Evolutionary conservation across 805 yeast genomes (phyloP), one percentile per base, ranked within the genome.

Genomic region (Yarrowia bubula): DNA sequence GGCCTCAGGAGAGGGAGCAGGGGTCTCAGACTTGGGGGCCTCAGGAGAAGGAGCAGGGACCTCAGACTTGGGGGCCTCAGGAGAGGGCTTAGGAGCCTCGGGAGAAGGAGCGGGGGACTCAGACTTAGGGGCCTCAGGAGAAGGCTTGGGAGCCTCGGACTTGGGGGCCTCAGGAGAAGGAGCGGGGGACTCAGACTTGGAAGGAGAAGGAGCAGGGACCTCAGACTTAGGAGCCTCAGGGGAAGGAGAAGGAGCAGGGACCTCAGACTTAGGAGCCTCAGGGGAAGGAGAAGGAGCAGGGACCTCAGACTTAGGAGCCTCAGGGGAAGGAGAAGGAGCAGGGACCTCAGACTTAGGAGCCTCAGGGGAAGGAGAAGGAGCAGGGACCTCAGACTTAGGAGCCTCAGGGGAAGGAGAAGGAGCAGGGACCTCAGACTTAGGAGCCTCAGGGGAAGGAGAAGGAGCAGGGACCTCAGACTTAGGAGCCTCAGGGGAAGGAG

Each of bases 301-400:
- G 32, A 18, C 57, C 57, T 50, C 57, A 37, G 55, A 14, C 38
- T 32, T 15, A 18, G 57, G 58, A 14, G 43, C 33, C 55, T 47
- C 53, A 22, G 39, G 22, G 17, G 41, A 17, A 37, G 57, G 57
- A 7, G 9, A 4, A 14, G 48, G 31, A n/a, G 32, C 28, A 22
- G 28, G 42, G 32, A 18, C 57, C 57, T 50, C 57, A 37, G 55
- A 14, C 38, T 32, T 15, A 18, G 57, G 58, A 14, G 43, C 33
- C 55, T 47, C 53, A 22, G 39, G 22, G 17, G 41, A 17, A 37
- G 57, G 57, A 7, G 9, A 4, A 14, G 48, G 31, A n/a, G 32
- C 28, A 22, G 28, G 28, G 28, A 22, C 28, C 44, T 41, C 44
- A 14, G 44, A 15, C 28, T 22, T 22, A 5, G 28, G 28, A 22